phyloP scores from a whole-genome alignment of 208 protist species.

The Acanthamoeba culbertsoni region DNA sequence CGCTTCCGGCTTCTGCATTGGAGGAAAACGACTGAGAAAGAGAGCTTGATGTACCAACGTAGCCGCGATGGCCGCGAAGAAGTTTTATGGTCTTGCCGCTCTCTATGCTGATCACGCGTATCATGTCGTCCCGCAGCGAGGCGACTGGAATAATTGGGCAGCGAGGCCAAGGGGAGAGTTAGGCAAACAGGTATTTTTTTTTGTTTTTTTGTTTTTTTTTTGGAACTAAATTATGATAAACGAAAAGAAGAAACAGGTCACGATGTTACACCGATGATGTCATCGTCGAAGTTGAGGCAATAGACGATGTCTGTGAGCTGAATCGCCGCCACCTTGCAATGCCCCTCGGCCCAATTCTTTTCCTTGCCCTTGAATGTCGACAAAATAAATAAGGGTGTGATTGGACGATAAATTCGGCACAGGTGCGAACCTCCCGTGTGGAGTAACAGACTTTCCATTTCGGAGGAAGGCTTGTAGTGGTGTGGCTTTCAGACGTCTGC shows the following conservation, averaged over 20 bases:
- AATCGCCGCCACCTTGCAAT: not conserved
- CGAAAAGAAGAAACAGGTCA: not conserved
- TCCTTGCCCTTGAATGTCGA: not conserved
- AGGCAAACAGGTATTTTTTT: not conserved
- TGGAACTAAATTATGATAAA: too few relatives aligned
- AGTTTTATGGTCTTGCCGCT: not conserved
- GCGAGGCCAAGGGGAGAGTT: not conserved
- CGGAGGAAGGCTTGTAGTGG: not conserved
- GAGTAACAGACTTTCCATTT: too few relatives aligned
- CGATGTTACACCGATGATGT: not conserved
- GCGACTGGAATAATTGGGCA: not conserved
- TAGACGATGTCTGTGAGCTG: constrained; percentile 35
- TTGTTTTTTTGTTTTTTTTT: too few relatives aligned
- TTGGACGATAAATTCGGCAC: too few relatives aligned
- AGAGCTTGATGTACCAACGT: not conserved
- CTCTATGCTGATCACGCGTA: not conserved
- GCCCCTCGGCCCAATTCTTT: constrained; percentile 3
- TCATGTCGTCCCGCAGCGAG: not conserved
- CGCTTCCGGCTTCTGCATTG: not conserved
- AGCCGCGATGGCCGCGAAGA: constrained; percentile 34
- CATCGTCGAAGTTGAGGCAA: constrained; percentile 38
- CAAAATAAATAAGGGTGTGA: not conserved
- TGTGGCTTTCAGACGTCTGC: not conserved
- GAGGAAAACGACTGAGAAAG: not conserved
- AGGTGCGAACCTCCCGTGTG: too few relatives aligned